phyloP scores from a whole-genome alignment of 1,139 yeast genomes.

The Blastobotrys elegans region DNA sequence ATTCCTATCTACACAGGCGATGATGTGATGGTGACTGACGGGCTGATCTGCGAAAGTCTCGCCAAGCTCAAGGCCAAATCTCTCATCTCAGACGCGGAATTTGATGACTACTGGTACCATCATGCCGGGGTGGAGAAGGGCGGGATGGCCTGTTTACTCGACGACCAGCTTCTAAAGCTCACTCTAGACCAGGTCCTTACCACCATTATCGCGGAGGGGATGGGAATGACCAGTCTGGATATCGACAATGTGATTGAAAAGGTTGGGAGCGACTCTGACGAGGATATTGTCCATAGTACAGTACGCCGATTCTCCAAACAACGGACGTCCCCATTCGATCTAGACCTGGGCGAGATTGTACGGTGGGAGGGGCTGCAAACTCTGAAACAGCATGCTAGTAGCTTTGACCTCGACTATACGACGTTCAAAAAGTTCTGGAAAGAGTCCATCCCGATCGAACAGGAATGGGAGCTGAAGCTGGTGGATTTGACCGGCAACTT shows the following conservation, averaged over 20 bases:
- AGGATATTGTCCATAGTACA: slow-evolving; percentile 43
- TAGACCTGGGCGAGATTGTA: slow-evolving; percentile 43
- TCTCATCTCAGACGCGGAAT: slow-evolving; percentile 55
- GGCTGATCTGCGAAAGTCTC: slow-evolving; percentile 27
- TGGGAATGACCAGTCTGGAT: slow-evolving; percentile 31
- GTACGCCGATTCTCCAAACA: slow-evolving; percentile 42
- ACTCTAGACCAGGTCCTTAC: slow-evolving; percentile 46
- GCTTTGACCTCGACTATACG: slow-evolving; percentile 21
- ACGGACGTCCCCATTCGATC: slow-evolving; percentile 17
- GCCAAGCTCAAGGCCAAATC: slow-evolving; percentile 42
- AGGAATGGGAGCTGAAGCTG: slow-evolving; percentile 47
- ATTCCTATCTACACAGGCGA: slow-evolving; percentile 50
- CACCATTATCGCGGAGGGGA: slow-evolving; percentile 43
- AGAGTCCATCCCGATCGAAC: slow-evolving; percentile 22
- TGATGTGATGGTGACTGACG: slow-evolving; percentile 13
- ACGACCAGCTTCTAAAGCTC: slow-evolving; percentile 35
- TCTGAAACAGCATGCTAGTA: slow-evolving; percentile 38
- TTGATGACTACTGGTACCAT: slow-evolving; percentile 47
- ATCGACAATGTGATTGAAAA: slow-evolving; percentile 29
- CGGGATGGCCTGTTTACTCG: slow-evolving; percentile 38
- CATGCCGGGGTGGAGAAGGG: slow-evolving; percentile 54
- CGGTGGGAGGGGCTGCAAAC: slow-evolving; percentile 59
- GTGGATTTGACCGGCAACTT: slow-evolving; percentile 51
- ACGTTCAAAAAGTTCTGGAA: slow-evolving; percentile 23
- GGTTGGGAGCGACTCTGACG: slow-evolving; percentile 28